Evolutionary conservation across 2,329 filamentous ascomycete genomes (phyloP), one percentile per base, ranked within the genome.

Genomic region (Trichoderma sp.): DNA sequence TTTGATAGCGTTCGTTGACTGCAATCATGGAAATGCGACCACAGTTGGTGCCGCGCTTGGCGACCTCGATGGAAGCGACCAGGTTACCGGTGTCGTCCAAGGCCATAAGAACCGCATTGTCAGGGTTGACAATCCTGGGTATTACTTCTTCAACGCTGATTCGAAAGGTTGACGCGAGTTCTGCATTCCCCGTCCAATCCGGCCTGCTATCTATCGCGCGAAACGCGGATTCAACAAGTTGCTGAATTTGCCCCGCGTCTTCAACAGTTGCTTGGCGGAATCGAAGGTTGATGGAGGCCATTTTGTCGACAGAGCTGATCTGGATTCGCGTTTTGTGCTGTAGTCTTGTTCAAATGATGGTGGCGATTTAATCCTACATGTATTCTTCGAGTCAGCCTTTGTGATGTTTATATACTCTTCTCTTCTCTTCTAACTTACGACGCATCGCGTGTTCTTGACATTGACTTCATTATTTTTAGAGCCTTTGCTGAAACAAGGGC

Each of bases 81-180:
- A 80, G 71, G 0, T 34, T 36, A 53, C 72, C 73, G 6, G 74
- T 34, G 15, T 69, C 7, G 23, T 68, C 61, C 11, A 59, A 13
- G 32, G 77, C 79, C 32, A 81, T 76, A 3, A 83, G 67, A n/a
- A 80, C 76, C 0, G 70, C 77, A 9, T 75, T 74, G 20, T 81
- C 75, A 0, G 77, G 75, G 0, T 74, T 74, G 15, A 65, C 59
- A 63, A 84, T 82, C 4, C 83, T 87, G 12, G 91, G 88, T 0
- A 89, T 89, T 23, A 85, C 79, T 77, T 92, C 88, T 71, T 91
- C 88, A 76, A 93, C 91, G 64, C 87, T 85, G 2, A 92, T 91
- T 3, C 88, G 91, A 81, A 93, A 93, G 64, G 86, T 89, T 12
- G 91, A 92, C 58, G 88, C 92, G 8, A 94, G 85, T 88, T 77